These are phyloP conservation scores for Fraxinus latifolia DNA, from an alignment of 305 asterid genomes.

Conservation along the genomic window DNA sequence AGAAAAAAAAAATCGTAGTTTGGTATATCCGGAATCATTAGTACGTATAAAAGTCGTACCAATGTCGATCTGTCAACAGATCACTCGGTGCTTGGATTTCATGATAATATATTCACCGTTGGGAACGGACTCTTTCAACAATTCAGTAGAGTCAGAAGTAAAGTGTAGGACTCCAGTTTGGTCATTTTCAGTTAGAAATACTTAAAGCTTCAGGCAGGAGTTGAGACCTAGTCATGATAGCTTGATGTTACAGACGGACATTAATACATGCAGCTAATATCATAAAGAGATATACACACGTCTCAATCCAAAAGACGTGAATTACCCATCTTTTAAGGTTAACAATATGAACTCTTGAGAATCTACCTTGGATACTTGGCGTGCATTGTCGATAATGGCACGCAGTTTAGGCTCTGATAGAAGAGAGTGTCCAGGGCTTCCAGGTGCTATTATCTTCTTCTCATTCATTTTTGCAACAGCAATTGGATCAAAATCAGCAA, in stretches of 20 bases:
- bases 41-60: not conserved
- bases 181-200: not conserved
- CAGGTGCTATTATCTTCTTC: slow-evolving; percentile 38
- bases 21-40: not conserved
- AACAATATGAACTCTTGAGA: not conserved
- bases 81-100: not conserved
- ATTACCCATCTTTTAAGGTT: not conserved
- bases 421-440: slow-evolving; percentile 32
- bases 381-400: slow-evolving; percentile 44
- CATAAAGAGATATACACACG: not conserved
- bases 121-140: not conserved
- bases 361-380: slow-evolving; percentile 41
- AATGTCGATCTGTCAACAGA: not conserved
- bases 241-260: not conserved
- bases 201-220: not conserved
- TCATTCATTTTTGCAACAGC: slow-evolving; percentile 42
- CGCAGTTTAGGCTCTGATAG: slow-evolving; percentile 43
- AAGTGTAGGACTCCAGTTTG: not conserved
- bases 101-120: not conserved
- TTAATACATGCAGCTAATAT: not conserved
- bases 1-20: not conserved
- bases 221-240: not conserved
- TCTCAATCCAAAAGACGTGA: not conserved
- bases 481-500: slow-evolving; percentile 41
- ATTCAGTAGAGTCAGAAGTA: not conserved